phyloP scores from a whole-genome alignment of 164 flowering plant genomes.

The Umbellularia californica region DNA sequence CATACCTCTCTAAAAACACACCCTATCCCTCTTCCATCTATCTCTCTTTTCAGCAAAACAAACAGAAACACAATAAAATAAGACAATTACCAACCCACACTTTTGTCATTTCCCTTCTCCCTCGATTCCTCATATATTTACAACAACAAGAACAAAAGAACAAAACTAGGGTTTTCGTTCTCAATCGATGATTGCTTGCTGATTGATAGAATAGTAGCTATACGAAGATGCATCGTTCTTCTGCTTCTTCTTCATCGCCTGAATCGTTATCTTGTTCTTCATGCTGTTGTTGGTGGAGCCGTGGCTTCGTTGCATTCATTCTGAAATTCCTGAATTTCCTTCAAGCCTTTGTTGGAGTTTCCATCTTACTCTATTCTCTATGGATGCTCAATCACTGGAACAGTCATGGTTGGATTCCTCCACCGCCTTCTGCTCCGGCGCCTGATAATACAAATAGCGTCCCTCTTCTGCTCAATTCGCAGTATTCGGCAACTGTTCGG shows the following conservation, averaged over 20 bases:
- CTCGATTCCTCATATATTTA: neutral
- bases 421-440: conserved; percentile 35
- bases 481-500: conserved; percentile 10
- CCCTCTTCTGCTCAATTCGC: conserved; percentile 12
- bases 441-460: neutral
- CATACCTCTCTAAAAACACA: neutral
- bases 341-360: conserved; percentile 59
- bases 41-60: neutral
- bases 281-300: conserved; percentile 32
- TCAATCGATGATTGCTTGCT: neutral
- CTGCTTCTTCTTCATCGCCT: neutral
- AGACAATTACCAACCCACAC: neutral
- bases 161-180: neutral
- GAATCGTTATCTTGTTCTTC: too few species aligned
- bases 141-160: neutral
- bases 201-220: neutral
- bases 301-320: conserved; percentile 40
- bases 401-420: conserved; percentile 26
- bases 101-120: neutral
- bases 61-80: neutral
- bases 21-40: neutral
- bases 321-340: conserved; percentile 67
- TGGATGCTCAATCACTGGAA: conserved; percentile 74
- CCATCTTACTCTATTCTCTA: conserved; percentile 55
- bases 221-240: conserved; percentile 3